Conservation (phyloP, 2,329 filamentous ascomycete genomes). For the Fusarium sp. region DNA sequence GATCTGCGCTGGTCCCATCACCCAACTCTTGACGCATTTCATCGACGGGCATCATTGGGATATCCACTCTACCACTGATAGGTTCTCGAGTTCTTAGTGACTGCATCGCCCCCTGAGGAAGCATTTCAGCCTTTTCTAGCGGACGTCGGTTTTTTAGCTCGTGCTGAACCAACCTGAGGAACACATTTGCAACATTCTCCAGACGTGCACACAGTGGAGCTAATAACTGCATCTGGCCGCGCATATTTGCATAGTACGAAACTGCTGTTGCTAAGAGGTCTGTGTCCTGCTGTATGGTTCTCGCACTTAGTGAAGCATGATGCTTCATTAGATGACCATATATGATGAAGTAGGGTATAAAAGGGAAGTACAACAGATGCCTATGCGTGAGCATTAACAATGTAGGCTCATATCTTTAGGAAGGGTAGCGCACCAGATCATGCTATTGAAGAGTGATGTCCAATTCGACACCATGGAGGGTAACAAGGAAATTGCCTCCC, state of each 20-base stretch:
- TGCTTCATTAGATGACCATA: background rate
- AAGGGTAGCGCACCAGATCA: constrained; percentile 3
- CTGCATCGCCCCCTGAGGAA: background rate
- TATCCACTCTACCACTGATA: accelerated
- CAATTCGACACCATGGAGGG: constrained; percentile 20
- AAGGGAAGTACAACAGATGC: constrained; percentile 23
- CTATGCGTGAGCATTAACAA: background rate
- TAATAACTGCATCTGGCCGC: background rate
- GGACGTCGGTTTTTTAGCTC: background rate
- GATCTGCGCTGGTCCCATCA: background rate
- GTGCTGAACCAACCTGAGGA: background rate
- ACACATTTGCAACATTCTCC: background rate
- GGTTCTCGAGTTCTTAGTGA: accelerated
- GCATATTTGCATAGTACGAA: constrained; percentile 8
- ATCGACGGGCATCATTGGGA: accelerated
- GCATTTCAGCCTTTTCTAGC: accelerated
- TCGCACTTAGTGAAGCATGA: accelerated
- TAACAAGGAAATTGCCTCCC: constrained; percentile 8
- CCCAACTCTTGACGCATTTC: background rate
- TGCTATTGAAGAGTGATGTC: constrained; percentile 10
- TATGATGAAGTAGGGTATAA: constrained; percentile 26
- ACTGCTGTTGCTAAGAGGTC: background rate
- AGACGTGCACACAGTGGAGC: constrained; percentile 4
- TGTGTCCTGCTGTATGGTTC: background rate
- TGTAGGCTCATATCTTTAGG: too few relatives aligned